Conservation (phyloP, 371 early-diverging fungal genomes). For the Circinella minor region DNA sequence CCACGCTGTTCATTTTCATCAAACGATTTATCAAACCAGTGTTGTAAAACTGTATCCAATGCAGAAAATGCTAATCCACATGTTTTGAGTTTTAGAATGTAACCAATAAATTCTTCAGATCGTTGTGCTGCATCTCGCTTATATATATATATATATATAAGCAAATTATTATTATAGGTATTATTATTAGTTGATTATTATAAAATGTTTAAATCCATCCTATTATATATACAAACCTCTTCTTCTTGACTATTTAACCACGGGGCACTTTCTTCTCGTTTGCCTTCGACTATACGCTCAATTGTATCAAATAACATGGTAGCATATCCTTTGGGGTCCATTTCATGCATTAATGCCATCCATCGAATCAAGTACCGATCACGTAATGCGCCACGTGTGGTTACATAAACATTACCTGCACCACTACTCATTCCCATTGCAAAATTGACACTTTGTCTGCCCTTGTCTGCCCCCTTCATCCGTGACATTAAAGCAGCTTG, state of each 20-base stretch:
- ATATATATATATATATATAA: background rate
- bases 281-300: conserved; percentile 40
- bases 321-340: conserved; percentile 39
- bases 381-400: conserved; percentile 41
- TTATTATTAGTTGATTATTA: no score
- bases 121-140: conserved; percentile 38
- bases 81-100: conserved; percentile 46
- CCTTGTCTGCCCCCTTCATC: conserved; percentile 28
- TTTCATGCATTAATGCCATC: conserved; percentile 44
- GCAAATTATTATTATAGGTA: no score
- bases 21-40: conserved; percentile 46
- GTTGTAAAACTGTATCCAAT: conserved; percentile 43
- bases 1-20: conserved; percentile 33
- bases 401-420: conserved; percentile 51
- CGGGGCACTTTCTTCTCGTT: conserved; percentile 32
- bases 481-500: conserved; percentile 36
- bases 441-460: conserved; percentile 30
- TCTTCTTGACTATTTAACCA: conserved; percentile 31
- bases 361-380: conserved; percentile 46
- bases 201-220: no score
- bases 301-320: conserved; percentile 35
- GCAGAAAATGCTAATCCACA: conserved; percentile 45
- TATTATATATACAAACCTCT: conserved; percentile 25
- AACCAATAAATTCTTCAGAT: conserved; percentile 44
- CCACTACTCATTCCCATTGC: conserved; percentile 42